Conservation (phyloP, 371 early-diverging fungal genomes). For the Umbelopsis sp. region DNA sequence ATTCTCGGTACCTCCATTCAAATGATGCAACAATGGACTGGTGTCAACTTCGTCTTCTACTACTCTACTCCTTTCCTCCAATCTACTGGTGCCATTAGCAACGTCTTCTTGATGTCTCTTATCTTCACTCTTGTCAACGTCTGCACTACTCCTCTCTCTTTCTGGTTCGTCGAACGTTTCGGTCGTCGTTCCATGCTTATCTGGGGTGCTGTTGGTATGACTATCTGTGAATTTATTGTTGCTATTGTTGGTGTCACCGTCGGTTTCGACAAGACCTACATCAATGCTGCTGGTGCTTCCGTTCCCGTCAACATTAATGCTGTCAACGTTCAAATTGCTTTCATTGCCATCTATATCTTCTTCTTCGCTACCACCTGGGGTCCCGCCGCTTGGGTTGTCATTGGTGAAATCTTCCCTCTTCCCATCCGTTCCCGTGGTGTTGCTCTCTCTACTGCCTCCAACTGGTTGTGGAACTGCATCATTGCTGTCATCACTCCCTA, state of each 20-base stretch:
- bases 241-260: conserved; percentile 41
- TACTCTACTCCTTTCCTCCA: conserved; percentile 62
- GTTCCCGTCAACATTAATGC: conserved; percentile 34
- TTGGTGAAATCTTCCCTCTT: conserved; percentile 75
- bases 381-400: conserved; percentile 84
- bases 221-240: conserved; percentile 25
- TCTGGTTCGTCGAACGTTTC: conserved; percentile 59
- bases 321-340: conserved; percentile 51
- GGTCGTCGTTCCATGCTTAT: conserved; percentile 54
- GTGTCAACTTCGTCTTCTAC: conserved; percentile 68
- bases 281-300: conserved; percentile 30
- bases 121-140: conserved; percentile 45
- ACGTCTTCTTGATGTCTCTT: conserved; percentile 32
- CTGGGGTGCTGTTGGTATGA: conserved; percentile 42
- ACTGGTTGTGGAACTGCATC: conserved; percentile 76
- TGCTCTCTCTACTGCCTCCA: conserved; percentile 76
- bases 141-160: conserved; percentile 59
- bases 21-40: conserved; percentile 63
- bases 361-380: conserved; percentile 82
- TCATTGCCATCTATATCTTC: conserved; percentile 62
- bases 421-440: conserved; percentile 71
- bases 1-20: conserved; percentile 63
- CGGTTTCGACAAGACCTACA: conserved; percentile 27
- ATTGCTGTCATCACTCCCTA: conserved; percentile 54
- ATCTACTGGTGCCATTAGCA: conserved; percentile 59